Base-by-base conservation (phyloP, 208 protist species). In the Herpetomonas samuelpessoai region DNA sequence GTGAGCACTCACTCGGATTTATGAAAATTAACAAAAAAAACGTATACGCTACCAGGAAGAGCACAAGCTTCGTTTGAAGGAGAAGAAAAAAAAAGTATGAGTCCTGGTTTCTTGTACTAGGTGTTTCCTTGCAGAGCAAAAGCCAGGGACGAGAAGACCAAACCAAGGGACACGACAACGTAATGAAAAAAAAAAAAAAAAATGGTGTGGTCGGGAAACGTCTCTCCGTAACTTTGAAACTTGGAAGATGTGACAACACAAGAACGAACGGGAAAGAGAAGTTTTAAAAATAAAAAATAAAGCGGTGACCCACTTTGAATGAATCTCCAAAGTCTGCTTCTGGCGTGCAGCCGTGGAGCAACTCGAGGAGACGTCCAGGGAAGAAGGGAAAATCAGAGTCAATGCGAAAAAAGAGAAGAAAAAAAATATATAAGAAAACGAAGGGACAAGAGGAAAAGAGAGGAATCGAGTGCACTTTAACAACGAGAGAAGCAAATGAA, bases 361-460 rank as follows among this genome's bases (percentile, higher is more conserved):
- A n/a, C n/a, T n/a, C n/a, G n/a, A n/a, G n/a, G n/a, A n/a, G n/a
- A n/a, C n/a, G n/a, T n/a, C n/a, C n/a, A n/a, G n/a, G n/a, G n/a
- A n/a, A n/a, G n/a, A n/a, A n/a, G n/a, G n/a, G n/a, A n/a, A n/a
- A n/a, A n/a, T n/a, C n/a, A n/a, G n/a, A n/a, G n/a, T n/a, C n/a
- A n/a, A n/a, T n/a, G n/a, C n/a, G 56, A 62, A 26, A 57, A 27
- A 49, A 65, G 49, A 45, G 39, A 28, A 57, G 52, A 53, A 60
- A 65, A 52, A 21, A 57, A 48, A 48, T 52, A 7, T 47, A 59
- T 21, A 31, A 22, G 29, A 53, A 19, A 27, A 41, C 55, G 29
- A 1, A 45, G 21, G 21, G 54, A 56, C 1, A 56, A 46, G 53
- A 14, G 19, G 57, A 70, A 46, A 61, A 27, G 0, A 61, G 28